These are phyloP conservation scores for Ilyonectria destructans DNA, from an alignment of 2,329 filamentous ascomycete species.

Conservation along the genomic window DNA sequence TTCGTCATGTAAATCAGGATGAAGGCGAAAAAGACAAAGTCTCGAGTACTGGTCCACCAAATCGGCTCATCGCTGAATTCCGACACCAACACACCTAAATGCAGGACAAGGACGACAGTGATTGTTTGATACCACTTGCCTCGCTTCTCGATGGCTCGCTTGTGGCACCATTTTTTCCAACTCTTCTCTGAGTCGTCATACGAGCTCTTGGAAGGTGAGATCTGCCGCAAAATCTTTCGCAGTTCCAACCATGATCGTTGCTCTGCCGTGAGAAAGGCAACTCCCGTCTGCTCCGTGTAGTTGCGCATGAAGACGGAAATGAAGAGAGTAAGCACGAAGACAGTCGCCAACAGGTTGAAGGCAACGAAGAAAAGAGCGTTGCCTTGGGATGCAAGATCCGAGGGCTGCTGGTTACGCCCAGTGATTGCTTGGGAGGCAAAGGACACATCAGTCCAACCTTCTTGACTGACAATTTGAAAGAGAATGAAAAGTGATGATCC, in stretches of 20 bases:
- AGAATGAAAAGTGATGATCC: constrained; percentile 95
- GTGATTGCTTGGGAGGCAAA: constrained; percentile 88
- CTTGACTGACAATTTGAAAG: constrained; percentile 98
- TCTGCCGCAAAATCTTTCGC: constrained; percentile 90
- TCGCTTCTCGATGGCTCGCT: constrained; percentile 92
- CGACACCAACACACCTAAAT: constrained; percentile 85
- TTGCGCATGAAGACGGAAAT: constrained; percentile 99
- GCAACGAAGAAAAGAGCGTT: constrained; percentile 96
- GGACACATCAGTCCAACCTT: constrained; percentile 97
- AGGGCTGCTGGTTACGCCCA: constrained; percentile 81
- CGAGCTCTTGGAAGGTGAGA: constrained; percentile 94
- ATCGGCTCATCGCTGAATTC: constrained; percentile 86
- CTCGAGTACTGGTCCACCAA: constrained; percentile 81
- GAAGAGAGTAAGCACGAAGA: constrained; percentile 97
- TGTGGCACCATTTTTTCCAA: constrained; percentile 96
- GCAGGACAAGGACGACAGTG: constrained; percentile 84
- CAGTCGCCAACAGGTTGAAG: constrained; percentile 96
- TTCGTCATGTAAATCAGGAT: constrained; percentile 89
- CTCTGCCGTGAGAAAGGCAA: constrained; percentile 95
- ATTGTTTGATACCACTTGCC: constrained; percentile 92
- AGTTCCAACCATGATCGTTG: constrained; percentile 98
- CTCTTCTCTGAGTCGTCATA: constrained; percentile 82
- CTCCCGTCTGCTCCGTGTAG: constrained; percentile 98
- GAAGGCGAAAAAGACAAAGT: constrained; percentile 85
- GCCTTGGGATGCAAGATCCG: constrained; percentile 78